Conservation (phyloP, 768 basidiomycete genomes). For the Panaeolus cyanescens region DNA sequence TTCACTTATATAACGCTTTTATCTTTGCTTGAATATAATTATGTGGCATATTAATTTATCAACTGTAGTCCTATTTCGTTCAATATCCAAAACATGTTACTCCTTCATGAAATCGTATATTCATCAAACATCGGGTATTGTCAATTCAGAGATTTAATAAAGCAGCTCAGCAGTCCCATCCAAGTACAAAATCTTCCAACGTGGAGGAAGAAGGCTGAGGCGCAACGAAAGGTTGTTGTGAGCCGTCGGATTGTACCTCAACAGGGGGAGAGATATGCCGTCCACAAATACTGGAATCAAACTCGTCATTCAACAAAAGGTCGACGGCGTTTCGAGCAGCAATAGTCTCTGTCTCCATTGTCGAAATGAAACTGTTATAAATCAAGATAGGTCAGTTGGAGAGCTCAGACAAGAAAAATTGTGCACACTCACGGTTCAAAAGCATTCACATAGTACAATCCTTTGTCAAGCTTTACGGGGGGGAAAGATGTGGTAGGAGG, state of each 20-base stretch:
- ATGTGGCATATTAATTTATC: constrained; percentile 8
- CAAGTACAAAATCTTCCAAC: constrained; percentile 53
- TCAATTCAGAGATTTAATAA: constrained; percentile 9
- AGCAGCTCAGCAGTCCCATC: constrained; percentile 70
- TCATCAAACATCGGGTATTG: not conserved
- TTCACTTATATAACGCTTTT: not conserved
- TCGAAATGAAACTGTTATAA: constrained; percentile 80
- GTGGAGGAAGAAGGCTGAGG: not conserved
- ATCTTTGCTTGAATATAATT: constrained; percentile 10
- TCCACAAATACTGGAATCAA: constrained; percentile 72
- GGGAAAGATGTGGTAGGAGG: constrained; percentile 70
- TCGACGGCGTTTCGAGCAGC: constrained; percentile 84
- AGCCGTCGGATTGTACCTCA: constrained; percentile 7
- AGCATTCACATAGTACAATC: constrained; percentile 89
- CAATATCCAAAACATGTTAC: not conserved
- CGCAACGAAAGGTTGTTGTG: constrained; percentile 7
- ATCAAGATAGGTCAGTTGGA: constrained; percentile 5
- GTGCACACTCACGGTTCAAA: constrained; percentile 83
- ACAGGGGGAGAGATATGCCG: constrained; percentile 16
- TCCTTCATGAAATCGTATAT: not conserved
- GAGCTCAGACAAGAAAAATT: constrained; percentile 4
- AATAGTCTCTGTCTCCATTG: constrained; percentile 94
- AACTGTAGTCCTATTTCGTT: not conserved
- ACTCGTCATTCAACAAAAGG: constrained; percentile 72
- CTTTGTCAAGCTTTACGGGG: constrained; percentile 73